These are phyloP conservation scores for Endotrypanum monterogeii DNA, from an alignment of 208 protist species.

Conservation along the genomic window DNA sequence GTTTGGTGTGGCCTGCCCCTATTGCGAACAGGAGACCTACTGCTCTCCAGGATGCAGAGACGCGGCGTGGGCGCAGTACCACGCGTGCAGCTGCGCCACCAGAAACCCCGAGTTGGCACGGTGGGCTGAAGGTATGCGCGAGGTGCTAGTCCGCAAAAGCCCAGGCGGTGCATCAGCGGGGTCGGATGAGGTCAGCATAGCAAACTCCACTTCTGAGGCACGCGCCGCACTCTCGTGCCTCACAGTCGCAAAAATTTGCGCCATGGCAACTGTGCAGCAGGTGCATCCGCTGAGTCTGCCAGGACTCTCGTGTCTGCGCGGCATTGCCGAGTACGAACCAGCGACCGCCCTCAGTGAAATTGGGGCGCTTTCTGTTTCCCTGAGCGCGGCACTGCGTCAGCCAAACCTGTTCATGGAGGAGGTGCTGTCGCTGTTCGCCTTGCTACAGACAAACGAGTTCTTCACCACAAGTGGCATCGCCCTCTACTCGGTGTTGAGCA, in stretches of 20 bases:
- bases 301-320: slow-evolving; percentile 51
- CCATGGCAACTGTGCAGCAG: slow-evolving; percentile 78
- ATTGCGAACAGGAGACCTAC: slow-evolving; percentile 72
- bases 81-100: slow-evolving; percentile 73
- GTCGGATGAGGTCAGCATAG: neutral
- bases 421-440: slow-evolving; percentile 79
- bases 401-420: slow-evolving; percentile 88
- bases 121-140: slow-evolving; percentile 60
- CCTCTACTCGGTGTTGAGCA: slow-evolving; percentile 66
- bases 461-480: slow-evolving; percentile 51
- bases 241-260: slow-evolving; percentile 74
- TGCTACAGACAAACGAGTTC: slow-evolving; percentile 90
- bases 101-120: slow-evolving; percentile 53
- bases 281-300: slow-evolving; percentile 71
- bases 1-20: slow-evolving; percentile 39
- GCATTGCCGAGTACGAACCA: slow-evolving; percentile 75
- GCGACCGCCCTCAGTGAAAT: slow-evolving; percentile 75
- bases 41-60: slow-evolving; percentile 70
- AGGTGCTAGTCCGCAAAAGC: slow-evolving; percentile 29
- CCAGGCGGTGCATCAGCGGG: neutral
- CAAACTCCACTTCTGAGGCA: slow-evolving; percentile 38
- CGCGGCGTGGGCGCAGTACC: slow-evolving; percentile 71
- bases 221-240: slow-evolving; percentile 74
- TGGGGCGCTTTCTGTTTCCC: slow-evolving; percentile 67
- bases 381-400: slow-evolving; percentile 64